Base-by-base conservation (phyloP, 2,329 filamentous ascomycete species). In the Alternaria hordeiaustralica region DNA sequence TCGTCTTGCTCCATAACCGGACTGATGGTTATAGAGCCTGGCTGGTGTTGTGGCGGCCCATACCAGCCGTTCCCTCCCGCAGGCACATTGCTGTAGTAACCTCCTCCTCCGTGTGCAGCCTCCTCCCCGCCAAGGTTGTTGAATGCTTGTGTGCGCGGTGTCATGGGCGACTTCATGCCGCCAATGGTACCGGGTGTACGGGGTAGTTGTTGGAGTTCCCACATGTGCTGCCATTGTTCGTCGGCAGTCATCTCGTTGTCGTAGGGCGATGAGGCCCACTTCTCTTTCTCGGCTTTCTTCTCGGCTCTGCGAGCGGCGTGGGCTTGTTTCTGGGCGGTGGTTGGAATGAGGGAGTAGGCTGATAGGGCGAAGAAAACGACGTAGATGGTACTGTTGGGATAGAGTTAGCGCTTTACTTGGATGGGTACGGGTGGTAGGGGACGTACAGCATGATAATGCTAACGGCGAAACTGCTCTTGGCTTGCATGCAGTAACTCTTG, bases 361-460 rank as follows among this genome's bases (percentile, higher is more conserved):
- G 86, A 84, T 55, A 92, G 82, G 62, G 84, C 80, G 45, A 92
- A 73, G 73, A 90, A 89, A 58, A 84, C 67, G 58, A 88, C 61
- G 75, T 90, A 91, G 3, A 92, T 76, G n/a, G 79, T 73, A n/a
- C 89, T 91, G 51, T 59, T 41, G 15, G 18, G 11, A 25, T 23
- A 25, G 71, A 61, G 60, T 64, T 54, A 45, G 54, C 23, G 36
- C 2, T n/a, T 41, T 20, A 12, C 12, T 8, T 5, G n/a, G 5
- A 20, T 23, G 45, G 13, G 15, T 21, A 21, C 25, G 58, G 18
- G 11, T 30, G 41, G 33, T 18, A 28, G 36, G 11, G 51, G 15
- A 86, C 89, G 82, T 84, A 92, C 90, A 92, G 82, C 87, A 93
- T 89, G 68, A 89, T 83, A 13, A 89, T 79, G 1, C 88, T 89